phyloP scores from a whole-genome alignment of 306 rosid genomes.

The Castanopsis chinensis region DNA sequence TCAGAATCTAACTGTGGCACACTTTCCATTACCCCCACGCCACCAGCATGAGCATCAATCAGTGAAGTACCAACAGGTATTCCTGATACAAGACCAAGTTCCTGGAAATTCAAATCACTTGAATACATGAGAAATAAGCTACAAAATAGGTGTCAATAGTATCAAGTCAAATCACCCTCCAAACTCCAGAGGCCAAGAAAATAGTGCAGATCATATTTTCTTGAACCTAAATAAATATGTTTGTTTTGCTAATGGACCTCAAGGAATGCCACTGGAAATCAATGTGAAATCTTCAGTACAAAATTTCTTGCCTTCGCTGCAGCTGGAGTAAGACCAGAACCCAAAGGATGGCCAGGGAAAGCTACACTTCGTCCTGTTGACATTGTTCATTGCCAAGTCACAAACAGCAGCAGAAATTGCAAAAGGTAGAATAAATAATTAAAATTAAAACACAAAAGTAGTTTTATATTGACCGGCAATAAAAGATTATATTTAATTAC shows the following conservation, averaged over 20 bases:
- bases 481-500: slow-evolving; percentile 12
- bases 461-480: background rate
- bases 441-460: background rate
- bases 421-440: background rate
- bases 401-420: slow-evolving; percentile 22
- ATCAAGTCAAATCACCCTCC: slow-evolving; percentile 35
- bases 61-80: slow-evolving; percentile 93
- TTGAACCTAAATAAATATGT: slow-evolving; percentile 32
- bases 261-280: slow-evolving; percentile 47
- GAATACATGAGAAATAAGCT: slow-evolving; percentile 12
- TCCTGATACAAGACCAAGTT: slow-evolving; percentile 78
- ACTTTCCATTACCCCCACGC: slow-evolving; percentile 95
- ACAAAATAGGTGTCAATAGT: background rate
- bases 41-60: slow-evolving; percentile 99
- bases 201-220: slow-evolving; percentile 5
- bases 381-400: slow-evolving; percentile 41
- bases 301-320: slow-evolving; percentile 87
- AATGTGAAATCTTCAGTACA: slow-evolving; percentile 45
- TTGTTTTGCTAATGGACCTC: slow-evolving; percentile 35
- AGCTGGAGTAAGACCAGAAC: slow-evolving; percentile 85
- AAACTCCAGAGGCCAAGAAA: slow-evolving; percentile 27
- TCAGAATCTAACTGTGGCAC: slow-evolving; percentile 46
- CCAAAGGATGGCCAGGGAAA: slow-evolving; percentile 95
- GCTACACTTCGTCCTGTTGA: slow-evolving; percentile 97
- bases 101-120: slow-evolving; percentile 56